phyloP scores from a whole-genome alignment of 1,284 basidiomycete genomes.

The Puccinia coronata region DNA sequence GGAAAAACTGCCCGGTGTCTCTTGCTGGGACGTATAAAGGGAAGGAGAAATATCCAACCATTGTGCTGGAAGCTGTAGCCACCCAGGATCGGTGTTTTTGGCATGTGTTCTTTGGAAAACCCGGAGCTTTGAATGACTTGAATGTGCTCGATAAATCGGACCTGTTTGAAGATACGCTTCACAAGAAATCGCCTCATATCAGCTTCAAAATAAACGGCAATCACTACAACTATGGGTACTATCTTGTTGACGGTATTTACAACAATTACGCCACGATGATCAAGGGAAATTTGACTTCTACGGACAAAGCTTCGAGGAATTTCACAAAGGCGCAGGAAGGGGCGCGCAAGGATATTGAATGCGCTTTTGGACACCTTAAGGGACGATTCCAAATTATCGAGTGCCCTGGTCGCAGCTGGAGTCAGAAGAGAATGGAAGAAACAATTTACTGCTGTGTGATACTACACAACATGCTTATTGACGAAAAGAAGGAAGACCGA shows the following conservation, averaged over 20 bases:
- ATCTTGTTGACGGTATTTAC: constrained; percentile 19
- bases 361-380: not conserved
- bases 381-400: constrained; percentile 10
- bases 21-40: not conserved
- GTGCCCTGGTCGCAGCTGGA: not conserved
- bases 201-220: not conserved
- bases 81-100: not conserved
- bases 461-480: constrained; percentile 22
- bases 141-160: not conserved
- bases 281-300: not conserved
- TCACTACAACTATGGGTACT: constrained; percentile 22
- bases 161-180: not conserved
- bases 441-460: constrained; percentile 5
- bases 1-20: constrained; percentile 30
- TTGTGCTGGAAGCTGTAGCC: not conserved
- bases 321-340: constrained; percentile 4
- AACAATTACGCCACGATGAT: not conserved
- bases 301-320: not conserved
- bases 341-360: not conserved
- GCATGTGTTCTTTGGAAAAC: not conserved
- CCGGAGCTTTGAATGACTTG: not conserved
- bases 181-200: not conserved
- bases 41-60: constrained; percentile 14
- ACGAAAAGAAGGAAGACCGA: not conserved
- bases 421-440: not conserved